Base-by-base conservation (phyloP, 2,329 filamentous ascomycete genomes). In the Fusarium poae region DNA sequence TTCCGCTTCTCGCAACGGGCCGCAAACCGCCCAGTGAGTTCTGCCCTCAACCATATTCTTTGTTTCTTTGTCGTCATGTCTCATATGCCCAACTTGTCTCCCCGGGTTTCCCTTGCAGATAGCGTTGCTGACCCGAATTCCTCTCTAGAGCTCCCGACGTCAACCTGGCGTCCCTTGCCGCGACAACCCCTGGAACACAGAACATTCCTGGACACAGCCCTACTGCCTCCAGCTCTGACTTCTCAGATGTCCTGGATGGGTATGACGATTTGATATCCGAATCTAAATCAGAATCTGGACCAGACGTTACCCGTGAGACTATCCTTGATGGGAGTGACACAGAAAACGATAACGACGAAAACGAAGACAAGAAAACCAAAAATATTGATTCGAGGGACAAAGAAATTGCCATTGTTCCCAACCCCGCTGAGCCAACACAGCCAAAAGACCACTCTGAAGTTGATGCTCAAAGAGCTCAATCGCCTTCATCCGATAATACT, bases 211-310 rank as follows among this genome's bases (percentile, higher is more conserved):
- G 75, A 74, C 75, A 71, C 71, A 79, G 80, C 79, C 81, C 80
- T 80, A 81, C 78, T 75, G 75, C 71, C 66, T 76, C 77, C 79
- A 80, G 83, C 78, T 82, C 83, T 63, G 77, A 77, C 50, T 72
- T 78, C 67, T 78, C 79, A 61, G 78, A 81, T 71, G 78, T 80
- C 53, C 75, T 80, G 70, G 81, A 82, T 71, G 80, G 82, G 72
- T 80, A 82, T 74, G 79, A 82, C 74, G 79, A 80, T 70, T 74
- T 82, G 72, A 79, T 79, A 71, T 79, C 81, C 53, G 79, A 81
- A 56, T 58, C 49, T 55, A 74, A 68, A 40, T 77, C 74, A 57
- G 71, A 73, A 56, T 70, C 72, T 44, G 64, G 65, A 15, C 62
- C 71, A 43, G 73, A 77, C 71, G 65, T 69, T 57, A 69, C 65